Conservation (phyloP, 495 filamentous ascomycete genomes). For the Umbilicaria muhlenbergii region DNA sequence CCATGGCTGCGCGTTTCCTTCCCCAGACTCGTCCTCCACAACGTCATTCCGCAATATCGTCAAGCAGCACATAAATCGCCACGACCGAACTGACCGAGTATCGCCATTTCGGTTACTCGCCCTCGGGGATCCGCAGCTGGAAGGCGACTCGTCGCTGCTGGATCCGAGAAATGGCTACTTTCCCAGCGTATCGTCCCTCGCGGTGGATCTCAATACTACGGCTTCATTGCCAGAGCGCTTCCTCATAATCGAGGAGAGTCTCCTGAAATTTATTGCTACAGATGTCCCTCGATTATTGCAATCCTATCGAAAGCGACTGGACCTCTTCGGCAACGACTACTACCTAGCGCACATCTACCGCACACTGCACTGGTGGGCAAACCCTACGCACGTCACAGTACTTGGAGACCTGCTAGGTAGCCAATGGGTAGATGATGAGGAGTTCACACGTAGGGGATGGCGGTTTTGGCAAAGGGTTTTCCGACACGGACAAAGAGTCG, state of each 20-base stretch:
- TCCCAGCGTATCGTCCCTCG: slow-evolving; percentile 39
- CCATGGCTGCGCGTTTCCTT: slow-evolving; percentile 66
- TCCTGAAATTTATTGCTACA: slow-evolving; percentile 36
- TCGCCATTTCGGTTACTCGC: slow-evolving; percentile 79
- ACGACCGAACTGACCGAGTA: slow-evolving; percentile 15
- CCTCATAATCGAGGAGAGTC: slow-evolving; percentile 26
- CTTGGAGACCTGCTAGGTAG: slow-evolving; percentile 90
- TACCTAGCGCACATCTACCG: slow-evolving; percentile 90
- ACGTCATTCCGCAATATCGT: slow-evolving; percentile 31
- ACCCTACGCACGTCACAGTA: slow-evolving; percentile 76
- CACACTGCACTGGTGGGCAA: slow-evolving; percentile 62
- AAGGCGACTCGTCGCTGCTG: slow-evolving; percentile 75
- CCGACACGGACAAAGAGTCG: slow-evolving; percentile 45
- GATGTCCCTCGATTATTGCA: slow-evolving; percentile 50
- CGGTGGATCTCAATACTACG: slow-evolving; percentile 15
- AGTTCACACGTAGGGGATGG: slow-evolving; percentile 55
- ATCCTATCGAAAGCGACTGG: slow-evolving; percentile 59
- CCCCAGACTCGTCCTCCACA: slow-evolving; percentile 10
- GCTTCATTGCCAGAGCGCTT: slow-evolving; percentile 17
- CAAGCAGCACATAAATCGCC: slow-evolving; percentile 27
- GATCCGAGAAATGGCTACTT: slow-evolving; percentile 41
- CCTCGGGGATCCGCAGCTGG: slow-evolving; percentile 87
- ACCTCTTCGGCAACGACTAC: slow-evolving; percentile 84
- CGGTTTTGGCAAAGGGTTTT: slow-evolving; percentile 81
- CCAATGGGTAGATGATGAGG: slow-evolving; percentile 79